Evolutionary conservation across 768 basidiomycete genomes (phyloP), one percentile per base, ranked within the genome.

Genomic region (Rubroboletus pulcherrimus): DNA sequence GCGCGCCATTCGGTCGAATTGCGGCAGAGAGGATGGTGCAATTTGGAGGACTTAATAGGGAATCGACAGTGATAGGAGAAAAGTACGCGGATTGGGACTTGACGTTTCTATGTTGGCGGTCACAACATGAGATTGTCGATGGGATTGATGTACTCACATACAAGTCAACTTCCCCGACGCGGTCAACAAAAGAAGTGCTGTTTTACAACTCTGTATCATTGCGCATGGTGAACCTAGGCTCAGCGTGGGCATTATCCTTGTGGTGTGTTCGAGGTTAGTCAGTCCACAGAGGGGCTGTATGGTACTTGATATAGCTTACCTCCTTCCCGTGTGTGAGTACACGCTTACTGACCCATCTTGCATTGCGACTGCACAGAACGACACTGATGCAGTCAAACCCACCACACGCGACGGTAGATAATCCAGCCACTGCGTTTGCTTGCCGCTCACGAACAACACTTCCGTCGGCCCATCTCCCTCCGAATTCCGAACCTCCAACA

Each of bases 341-440:
- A 96, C 82, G 58, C 79, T 81, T n/a, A 98, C 73, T 4, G 78
- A 80, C 0, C 90, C 91, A 68, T 97, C 93, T 58, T 86, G 80
- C 74, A 82, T 79, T 0, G 84, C 89, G 5, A 82, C 89, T 7
- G 91, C 94, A 62, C 86, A 86, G 66, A 91, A 93, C 2, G 63
- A 65, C 12, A 69, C 65, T 0, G 91, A 87, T 0, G 85, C 85
- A 5, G 84, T 83, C 46, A 91, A 65, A 1, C 78, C 74, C 15
- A 95, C 68, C n/a, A 83, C 84, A 26, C 88, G 85, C 2, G 81
- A 82, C 1, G 89, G 84, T 8, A 96, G 64, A 71, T 90, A 98
- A 71, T 98, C 95, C 42, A 95, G 71, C 93, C 95, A 98, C 51
- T 89, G 84, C 11, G 84, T 87, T 55, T 86, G 81, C 73, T 84